Evolutionary conservation across 306 rosid species (phyloP).

Genomic region (Lotus japonicus): DNA sequence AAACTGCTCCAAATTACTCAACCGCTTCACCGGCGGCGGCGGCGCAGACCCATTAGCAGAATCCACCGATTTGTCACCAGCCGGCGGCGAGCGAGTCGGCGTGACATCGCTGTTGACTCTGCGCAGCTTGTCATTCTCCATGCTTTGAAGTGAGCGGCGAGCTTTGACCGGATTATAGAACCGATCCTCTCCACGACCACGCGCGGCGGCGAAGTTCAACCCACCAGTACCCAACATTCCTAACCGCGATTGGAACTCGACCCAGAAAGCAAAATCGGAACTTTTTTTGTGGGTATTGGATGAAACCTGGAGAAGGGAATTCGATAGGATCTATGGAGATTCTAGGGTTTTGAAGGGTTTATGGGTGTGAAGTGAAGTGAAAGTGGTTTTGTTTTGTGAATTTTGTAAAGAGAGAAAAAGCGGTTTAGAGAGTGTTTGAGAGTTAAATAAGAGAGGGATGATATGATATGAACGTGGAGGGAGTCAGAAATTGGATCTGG

Average conservation of each 20-base stretch:
- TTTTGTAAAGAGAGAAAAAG: slow-evolving; percentile 21
- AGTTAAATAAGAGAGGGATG: slow-evolving; percentile 17
- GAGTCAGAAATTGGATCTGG: slow-evolving; percentile 47
- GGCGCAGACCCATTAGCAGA: slow-evolving; percentile 18
- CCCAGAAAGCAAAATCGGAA: background rate
- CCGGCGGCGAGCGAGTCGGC: slow-evolving; percentile 19
- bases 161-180: slow-evolving; percentile 48
- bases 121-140: slow-evolving; percentile 37
- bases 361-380: background rate
- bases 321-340: slow-evolving; percentile 5
- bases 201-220: slow-evolving; percentile 43
- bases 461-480: slow-evolving; percentile 33
- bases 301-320: slow-evolving; percentile 16
- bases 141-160: slow-evolving; percentile 36
- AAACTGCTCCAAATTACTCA: slow-evolving; percentile 66
- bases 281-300: background rate
- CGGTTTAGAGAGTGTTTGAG: background rate
- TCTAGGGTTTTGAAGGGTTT: slow-evolving; percentile 10
- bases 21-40: slow-evolving; percentile 23
- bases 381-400: background rate
- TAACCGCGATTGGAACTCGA: background rate
- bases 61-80: slow-evolving; percentile 17
- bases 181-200: slow-evolving; percentile 67
- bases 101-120: slow-evolving; percentile 53
- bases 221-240: slow-evolving; percentile 71